A percentile compares a stretch with the other conserved stretches of the same genome.
Evolutionary conservation across 1,139 yeast species (phyloP).

Genomic region (Blastobotrys apis): DNA sequence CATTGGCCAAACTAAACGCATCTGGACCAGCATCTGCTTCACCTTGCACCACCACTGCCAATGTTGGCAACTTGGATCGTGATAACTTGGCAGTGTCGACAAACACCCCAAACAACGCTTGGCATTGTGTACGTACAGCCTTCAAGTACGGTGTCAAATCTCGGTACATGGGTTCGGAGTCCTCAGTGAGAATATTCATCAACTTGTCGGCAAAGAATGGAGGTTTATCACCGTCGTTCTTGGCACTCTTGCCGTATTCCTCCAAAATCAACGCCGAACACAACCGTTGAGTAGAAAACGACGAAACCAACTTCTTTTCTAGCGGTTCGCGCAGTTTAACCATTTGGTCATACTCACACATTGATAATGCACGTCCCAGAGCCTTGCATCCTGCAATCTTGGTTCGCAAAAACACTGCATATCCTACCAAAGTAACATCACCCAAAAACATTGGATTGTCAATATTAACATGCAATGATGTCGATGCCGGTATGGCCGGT

Average conservation of each 20-base stretch:
- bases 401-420: conserved; percentile 68
- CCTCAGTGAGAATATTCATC: conserved; percentile 41
- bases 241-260: conserved; percentile 53
- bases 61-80: conserved; percentile 70
- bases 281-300: conserved; percentile 78
- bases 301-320: conserved; percentile 45
- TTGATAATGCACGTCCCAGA: conserved; percentile 65
- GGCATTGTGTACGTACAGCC: conserved; percentile 82
- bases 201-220: conserved; percentile 34
- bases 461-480: conserved; percentile 54
- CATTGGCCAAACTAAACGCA: conserved; percentile 79
- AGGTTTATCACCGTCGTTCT: neutral
- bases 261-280: conserved; percentile 65
- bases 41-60: conserved; percentile 90
- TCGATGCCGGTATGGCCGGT: conserved; percentile 1
- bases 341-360: conserved; percentile 40
- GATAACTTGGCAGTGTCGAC: conserved; percentile 71
- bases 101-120: conserved; percentile 74
- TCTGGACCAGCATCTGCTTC: conserved; percentile 93
- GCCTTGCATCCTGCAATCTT: conserved; percentile 75
- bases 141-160: conserved; percentile 85
- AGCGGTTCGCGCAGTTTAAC: conserved; percentile 28
- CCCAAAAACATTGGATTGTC: conserved; percentile 92
- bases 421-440: conserved; percentile 81
- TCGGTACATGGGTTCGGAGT: conserved; percentile 58